Base-by-base conservation (phyloP, 805 yeast genomes). In the Sugiyamaella chiloensis region DNA sequence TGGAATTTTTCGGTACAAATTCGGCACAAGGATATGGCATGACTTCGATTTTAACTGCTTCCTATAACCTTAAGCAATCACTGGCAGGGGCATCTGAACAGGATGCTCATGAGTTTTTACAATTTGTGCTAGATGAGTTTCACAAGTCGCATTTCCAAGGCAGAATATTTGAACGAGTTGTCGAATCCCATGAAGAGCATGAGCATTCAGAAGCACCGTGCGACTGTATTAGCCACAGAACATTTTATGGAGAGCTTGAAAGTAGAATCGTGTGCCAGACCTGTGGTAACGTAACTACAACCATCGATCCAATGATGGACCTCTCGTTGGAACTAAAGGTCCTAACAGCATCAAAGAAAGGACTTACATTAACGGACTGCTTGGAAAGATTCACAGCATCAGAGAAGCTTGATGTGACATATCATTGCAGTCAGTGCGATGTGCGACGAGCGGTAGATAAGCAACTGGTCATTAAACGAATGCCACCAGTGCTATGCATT, bases 81-180 rank as follows among this genome's bases (percentile, higher is more conserved):
- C 75, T 93, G 50, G 96, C 97, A 0, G 99, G 99, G 1, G 90
- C 90, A 56, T 85, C 93, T 29, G 97, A 93, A 66, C 99, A 93
- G 66, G 99, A 93, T 64, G 98, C 99, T 0, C 99, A 93, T 67
- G 99, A 93, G 66, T 93, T 91, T 66, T 84, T 95, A 84, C 97
- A 93, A 62, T 90, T 91, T 62, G 61, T 91, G 24, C 72, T 91
- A 31, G 86, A 91, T 65, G 95, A 89, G 65, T 66, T 93, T 48
- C 99, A 93, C 65, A 46, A 51, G 40, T 39, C 51, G 24, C 56
- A 55, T 42, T 53, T 50, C 44, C 42, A 48, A 14, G 20, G 48
- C 19, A 27, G 21, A 16, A 40, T 53, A 5, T 44, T 51, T 30
- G 46, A 44, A 16, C 34, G 42, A 17, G 44, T 47, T 16, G 20